Base-by-base conservation (phyloP, 805 yeast species). In the Kluyveromyces dobzhanskii region DNA sequence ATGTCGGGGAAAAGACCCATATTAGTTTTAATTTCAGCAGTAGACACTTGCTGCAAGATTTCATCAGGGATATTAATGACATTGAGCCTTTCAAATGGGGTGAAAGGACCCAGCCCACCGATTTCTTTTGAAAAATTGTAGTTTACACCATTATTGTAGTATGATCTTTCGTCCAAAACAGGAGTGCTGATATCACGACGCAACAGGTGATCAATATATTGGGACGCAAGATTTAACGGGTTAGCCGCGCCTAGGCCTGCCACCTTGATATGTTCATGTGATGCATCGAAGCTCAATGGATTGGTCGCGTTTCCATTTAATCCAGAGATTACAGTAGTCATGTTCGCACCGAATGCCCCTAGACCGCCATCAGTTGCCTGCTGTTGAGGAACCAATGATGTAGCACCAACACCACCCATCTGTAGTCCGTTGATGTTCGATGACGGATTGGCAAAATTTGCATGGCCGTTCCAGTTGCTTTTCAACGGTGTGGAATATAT, bases 1-100 rank as follows among this genome's bases (percentile, higher is more conserved):
- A 92, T 71, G 42, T 82, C 87, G 0, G 88, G 75, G 48, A 92
- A 78, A 18, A 87, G 63, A 11, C 98, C 98, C 77, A 85, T 79
- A 43, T 79, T 77, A 28, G 87, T 76, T 35, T 70, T 70, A 38
- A 77, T 71, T 51, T 82, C 79, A 4, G 84, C 71, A 35, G 73
- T 70, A 46, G 77, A 78, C 55, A 80, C 75, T 49, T 83, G 86
- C 39, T 79, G 80, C 47, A 83, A 74, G 44, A 86, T 76, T 44
- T 73, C 76, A 55, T 87, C 95, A 1, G 97, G 97, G 37, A 88
- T 75, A 51, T 75, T 76, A 42, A 79, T 67, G 38, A 79, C 76
- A 25, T 73, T 71, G 2, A 80, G 68, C 51, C 80, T 79, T 53
- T 79, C 88, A 57, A 86, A 87, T 7, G 95, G 80, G n/a, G 83